phyloP scores from a whole-genome alignment of 495 filamentous ascomycete genomes.

The Podospora pseudoanserina region DNA sequence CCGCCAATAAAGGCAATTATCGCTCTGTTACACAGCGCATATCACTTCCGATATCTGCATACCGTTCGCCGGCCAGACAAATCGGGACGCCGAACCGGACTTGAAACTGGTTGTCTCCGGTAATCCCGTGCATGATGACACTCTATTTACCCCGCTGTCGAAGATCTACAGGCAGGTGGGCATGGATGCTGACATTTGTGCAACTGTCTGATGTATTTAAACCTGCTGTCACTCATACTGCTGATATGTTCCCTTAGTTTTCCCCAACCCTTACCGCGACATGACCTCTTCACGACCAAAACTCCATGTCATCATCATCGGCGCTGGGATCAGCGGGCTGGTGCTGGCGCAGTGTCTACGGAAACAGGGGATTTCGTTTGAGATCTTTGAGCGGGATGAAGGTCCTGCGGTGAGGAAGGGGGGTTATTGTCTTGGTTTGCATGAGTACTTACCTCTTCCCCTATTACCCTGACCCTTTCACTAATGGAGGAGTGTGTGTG shows the following conservation, averaged over 20 bases:
- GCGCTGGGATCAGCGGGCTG: conserved; percentile 49
- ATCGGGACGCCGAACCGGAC: not conserved
- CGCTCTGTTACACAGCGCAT: not conserved
- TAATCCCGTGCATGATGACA: not conserved
- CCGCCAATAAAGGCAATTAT: not conserved
- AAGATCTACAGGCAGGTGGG: not conserved
- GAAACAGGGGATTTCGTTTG: conserved; percentile 47
- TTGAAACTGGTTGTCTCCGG: not conserved
- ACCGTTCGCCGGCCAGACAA: not conserved
- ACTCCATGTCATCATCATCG: conserved; percentile 39
- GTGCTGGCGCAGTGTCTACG: conserved; percentile 47
- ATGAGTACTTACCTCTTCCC: conserved; percentile 43
- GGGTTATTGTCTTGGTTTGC: conserved; percentile 55
- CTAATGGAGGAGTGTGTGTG: conserved; percentile 6
- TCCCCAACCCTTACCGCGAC: not conserved
- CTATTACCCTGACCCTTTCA: not conserved
- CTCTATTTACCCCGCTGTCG: not conserved
- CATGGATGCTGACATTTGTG: not conserved
- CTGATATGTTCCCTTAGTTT: too few relatives aligned
- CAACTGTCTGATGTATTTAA: not conserved
- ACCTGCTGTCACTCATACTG: not conserved
- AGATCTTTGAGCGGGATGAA: conserved; percentile 44
- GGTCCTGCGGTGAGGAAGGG: conserved; percentile 35
- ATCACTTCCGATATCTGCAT: not conserved
- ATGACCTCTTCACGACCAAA: not conserved